phyloP scores from a whole-genome alignment of 495 filamentous ascomycete genomes.

The Neurospora sp. region DNA sequence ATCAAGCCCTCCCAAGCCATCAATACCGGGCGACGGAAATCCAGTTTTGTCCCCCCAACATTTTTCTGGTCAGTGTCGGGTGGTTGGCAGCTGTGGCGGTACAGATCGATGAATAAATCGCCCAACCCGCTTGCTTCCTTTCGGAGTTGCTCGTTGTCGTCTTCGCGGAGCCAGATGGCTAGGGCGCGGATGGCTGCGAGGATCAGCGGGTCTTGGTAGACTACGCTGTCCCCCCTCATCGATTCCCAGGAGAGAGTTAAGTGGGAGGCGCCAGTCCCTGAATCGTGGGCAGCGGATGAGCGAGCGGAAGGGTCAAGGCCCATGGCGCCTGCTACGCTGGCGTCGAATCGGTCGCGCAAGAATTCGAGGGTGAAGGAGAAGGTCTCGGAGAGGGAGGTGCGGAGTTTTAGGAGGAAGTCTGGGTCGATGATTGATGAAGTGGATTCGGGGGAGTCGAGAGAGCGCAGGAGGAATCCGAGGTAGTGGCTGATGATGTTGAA shows the following conservation, averaged over 20 bases:
- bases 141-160: constrained; percentile 47
- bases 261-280: constrained; percentile 18
- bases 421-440: constrained; percentile 32
- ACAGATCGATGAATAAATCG: constrained; percentile 50
- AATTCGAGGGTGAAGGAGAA: constrained; percentile 51
- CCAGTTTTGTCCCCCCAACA: constrained; percentile 12
- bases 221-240: constrained; percentile 22
- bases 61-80: too few species aligned
- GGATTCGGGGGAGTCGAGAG: constrained; percentile 25
- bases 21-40: constrained; percentile 43
- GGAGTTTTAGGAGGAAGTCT: constrained; percentile 47
- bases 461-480: constrained; percentile 45
- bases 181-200: constrained; percentile 43
- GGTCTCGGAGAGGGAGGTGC: constrained; percentile 46
- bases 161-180: constrained; percentile 52
- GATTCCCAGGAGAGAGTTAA: constrained; percentile 44
- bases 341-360: constrained; percentile 56
- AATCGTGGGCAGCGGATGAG: constrained; percentile 17
- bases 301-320: constrained; percentile 42
- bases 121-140: constrained; percentile 43
- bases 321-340: constrained; percentile 41
- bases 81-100: constrained; percentile 19
- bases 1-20: constrained; percentile 43
- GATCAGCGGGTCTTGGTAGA: constrained; percentile 33
- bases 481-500: constrained; percentile 51